A percentile compares a stretch with the other conserved stretches of the same genome.
Conservation (phyloP, 345 rosid species). For the Salix caprea region DNA sequence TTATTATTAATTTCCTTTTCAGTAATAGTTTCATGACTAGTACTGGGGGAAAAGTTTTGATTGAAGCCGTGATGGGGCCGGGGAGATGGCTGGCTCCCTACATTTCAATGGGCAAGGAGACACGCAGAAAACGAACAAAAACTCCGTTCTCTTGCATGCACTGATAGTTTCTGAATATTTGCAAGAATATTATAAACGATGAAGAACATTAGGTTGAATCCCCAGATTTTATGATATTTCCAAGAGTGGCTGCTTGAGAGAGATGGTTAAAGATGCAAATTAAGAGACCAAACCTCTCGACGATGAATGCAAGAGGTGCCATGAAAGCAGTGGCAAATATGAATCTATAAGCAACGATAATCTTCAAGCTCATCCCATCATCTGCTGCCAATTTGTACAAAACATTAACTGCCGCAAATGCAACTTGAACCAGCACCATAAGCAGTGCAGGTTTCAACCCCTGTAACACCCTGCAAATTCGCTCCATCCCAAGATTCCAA, state of each 20-base stretch:
- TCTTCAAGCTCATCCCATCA: conserved; percentile 12
- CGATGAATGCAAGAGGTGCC: conserved; percentile 9
- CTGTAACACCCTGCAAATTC: not conserved
- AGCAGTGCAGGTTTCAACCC: conserved; percentile 6
- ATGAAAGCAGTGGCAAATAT: conserved; percentile 17
- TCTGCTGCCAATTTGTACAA: conserved; percentile 1
- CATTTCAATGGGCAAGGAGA: too few species aligned
- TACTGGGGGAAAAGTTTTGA: too few species aligned
- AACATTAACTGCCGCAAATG: not conserved
- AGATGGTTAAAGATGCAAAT: not conserved
- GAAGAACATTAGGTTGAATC: too few species aligned
- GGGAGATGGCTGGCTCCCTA: too few species aligned
- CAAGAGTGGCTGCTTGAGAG: not conserved
- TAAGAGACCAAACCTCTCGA: conserved; percentile 1
- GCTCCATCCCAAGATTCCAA: not conserved
- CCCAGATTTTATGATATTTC: too few species aligned
- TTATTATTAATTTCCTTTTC: too few species aligned
- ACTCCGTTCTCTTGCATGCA: too few species aligned
- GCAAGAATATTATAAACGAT: too few species aligned
- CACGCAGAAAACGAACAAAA: too few species aligned
- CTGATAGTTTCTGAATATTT: too few species aligned
- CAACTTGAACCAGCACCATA: conserved; percentile 10
- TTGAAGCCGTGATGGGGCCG: too few species aligned
- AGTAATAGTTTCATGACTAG: too few species aligned
- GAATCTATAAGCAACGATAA: conserved; percentile 9